A percentile compares a stretch with the other conserved stretches of the same genome.
Evolutionary conservation across 148 eudicot species (phyloP).

Genomic region (Rhododendron williamsianum): DNA sequence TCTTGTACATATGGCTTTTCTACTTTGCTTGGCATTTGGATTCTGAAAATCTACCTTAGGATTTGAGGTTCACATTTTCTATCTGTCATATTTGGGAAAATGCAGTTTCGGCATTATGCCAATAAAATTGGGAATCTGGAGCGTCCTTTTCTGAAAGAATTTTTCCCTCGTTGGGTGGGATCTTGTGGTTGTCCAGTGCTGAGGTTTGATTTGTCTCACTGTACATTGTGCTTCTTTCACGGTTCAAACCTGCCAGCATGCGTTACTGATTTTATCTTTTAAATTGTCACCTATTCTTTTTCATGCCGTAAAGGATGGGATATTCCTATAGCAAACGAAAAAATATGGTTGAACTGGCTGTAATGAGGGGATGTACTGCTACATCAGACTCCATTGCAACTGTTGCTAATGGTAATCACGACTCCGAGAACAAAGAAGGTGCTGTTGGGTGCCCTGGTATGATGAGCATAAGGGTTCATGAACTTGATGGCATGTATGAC

Average conservation of each 20-base stretch:
- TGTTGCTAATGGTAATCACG: constrained; percentile 39
- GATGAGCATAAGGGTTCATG: constrained; percentile 98
- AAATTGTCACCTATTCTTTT: constrained; percentile 7
- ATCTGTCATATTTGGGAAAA: neutral
- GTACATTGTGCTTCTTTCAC: constrained; percentile 2
- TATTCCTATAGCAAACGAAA: constrained; percentile 91
- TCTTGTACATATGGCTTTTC: neutral
- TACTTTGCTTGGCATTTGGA: neutral
- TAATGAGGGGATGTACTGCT: constrained; percentile 79
- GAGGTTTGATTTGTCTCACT: constrained; percentile 41
- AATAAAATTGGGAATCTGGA: constrained; percentile 96
- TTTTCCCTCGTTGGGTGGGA: constrained; percentile 96
- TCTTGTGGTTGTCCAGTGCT: constrained; percentile 92
- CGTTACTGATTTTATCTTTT: constrained; percentile 18
- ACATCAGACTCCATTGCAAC: constrained; percentile 33
- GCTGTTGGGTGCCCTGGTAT: constrained; percentile 97
- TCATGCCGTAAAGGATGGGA: constrained; percentile 60
- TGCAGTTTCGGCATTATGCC: constrained; percentile 91
- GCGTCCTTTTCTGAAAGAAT: constrained; percentile 94
- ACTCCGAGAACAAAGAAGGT: constrained; percentile 66
- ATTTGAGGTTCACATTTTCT: neutral
- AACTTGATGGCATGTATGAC: constrained; percentile 97
- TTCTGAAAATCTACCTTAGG: neutral
- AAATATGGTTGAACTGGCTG: constrained; percentile 81
- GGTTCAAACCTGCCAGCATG: neutral